phyloP scores from a whole-genome alignment of 257 asterid genomes.

The Linaria vulgaris region DNA sequence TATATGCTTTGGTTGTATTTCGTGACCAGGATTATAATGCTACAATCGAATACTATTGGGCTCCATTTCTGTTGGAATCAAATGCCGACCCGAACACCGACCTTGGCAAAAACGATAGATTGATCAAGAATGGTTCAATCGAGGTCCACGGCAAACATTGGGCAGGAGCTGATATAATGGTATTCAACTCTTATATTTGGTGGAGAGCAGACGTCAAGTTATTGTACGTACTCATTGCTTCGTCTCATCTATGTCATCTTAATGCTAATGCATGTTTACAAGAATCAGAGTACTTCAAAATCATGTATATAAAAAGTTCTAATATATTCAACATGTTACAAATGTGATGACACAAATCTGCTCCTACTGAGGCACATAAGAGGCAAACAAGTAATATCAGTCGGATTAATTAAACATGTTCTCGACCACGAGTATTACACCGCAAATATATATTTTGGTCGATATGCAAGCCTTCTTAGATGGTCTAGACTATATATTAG shows the following conservation, averaged over 20 bases:
- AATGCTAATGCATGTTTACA: too few species aligned
- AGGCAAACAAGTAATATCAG: too few species aligned
- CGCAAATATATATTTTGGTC: too few species aligned
- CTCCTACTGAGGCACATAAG: too few species aligned
- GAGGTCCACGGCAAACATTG: conserved; percentile 65
- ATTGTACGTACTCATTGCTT: conserved; percentile 32
- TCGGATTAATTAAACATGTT: too few species aligned
- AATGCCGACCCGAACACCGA: conserved; percentile 67
- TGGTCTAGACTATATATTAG: too few species aligned
- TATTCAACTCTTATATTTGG: conserved; percentile 86
- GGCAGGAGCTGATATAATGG: conserved; percentile 70
- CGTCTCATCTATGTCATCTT: neutral
- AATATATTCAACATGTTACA: too few species aligned
- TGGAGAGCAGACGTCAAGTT: conserved; percentile 71
- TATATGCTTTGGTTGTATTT: neutral
- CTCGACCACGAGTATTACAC: too few species aligned
- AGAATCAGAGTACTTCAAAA: too few species aligned
- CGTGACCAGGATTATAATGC: conserved; percentile 64
- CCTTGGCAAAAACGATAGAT: conserved; percentile 54
- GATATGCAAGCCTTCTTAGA: too few species aligned
- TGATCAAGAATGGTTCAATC: conserved; percentile 60
- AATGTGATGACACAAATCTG: too few species aligned
- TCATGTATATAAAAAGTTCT: too few species aligned
- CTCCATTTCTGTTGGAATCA: conserved; percentile 80
- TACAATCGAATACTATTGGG: conserved; percentile 80